A percentile compares a stretch with the other conserved stretches of the same genome.
phyloP scores from a whole-genome alignment of 1,284 basidiomycete species.

The Ustilago shanxiensis region DNA sequence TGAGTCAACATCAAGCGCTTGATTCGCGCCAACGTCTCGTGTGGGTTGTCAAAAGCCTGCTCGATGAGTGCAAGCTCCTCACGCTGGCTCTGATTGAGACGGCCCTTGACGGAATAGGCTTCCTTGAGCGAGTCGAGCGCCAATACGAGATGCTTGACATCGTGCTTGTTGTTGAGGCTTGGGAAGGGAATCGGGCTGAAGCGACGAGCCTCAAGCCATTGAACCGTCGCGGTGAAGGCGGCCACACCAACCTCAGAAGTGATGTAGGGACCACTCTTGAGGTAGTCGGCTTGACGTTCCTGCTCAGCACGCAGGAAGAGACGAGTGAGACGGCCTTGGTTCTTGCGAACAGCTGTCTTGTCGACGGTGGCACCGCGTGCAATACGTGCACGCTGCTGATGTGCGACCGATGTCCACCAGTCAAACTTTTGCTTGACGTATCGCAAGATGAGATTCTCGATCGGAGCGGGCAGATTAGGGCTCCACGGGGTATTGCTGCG shows the following conservation, averaged over 20 bases:
- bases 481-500: slow-evolving; percentile 99
- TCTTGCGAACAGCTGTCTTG: slow-evolving; percentile 98
- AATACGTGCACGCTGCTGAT: slow-evolving; percentile 94
- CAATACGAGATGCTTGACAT: slow-evolving; percentile 68
- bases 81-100: slow-evolving; percentile 69
- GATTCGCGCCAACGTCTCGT: slow-evolving; percentile 69
- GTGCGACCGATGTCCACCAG: slow-evolving; percentile 95
- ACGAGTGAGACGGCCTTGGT: slow-evolving; percentile 88
- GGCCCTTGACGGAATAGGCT: slow-evolving; percentile 68
- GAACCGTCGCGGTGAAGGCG: slow-evolving; percentile 68
- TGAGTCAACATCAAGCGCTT: slow-evolving; percentile 70
- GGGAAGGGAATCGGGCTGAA: slow-evolving; percentile 70
- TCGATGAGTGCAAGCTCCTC: slow-evolving; percentile 70
- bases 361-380: slow-evolving; percentile 97
- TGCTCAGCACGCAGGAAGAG: slow-evolving; percentile 70
- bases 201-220: slow-evolving; percentile 69
- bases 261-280: slow-evolving; percentile 70
- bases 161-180: slow-evolving; percentile 69
- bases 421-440: slow-evolving; percentile 99
- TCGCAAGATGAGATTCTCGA: slow-evolving; percentile 98
- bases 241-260: slow-evolving; percentile 68
- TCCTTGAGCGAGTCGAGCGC: slow-evolving; percentile 70
- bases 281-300: slow-evolving; percentile 68
- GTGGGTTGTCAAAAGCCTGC: slow-evolving; percentile 70
- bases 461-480: slow-evolving; percentile 96